Conservation (phyloP, 257 asterid species). For the Fraxinus cuspidata region DNA sequence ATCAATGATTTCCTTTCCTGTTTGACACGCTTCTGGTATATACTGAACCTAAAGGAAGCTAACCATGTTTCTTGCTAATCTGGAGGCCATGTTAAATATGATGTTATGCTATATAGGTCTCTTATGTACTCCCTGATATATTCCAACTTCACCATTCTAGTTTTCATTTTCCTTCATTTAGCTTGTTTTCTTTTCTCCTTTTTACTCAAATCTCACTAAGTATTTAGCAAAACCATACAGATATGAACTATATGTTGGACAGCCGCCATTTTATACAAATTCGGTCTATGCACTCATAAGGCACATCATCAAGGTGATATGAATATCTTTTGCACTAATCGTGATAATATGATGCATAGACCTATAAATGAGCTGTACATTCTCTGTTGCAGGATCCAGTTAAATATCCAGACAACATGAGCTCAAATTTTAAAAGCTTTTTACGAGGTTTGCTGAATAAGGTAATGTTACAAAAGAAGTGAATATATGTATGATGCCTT, state of each 20-base stretch:
- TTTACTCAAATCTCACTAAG: slow-evolving; percentile 12
- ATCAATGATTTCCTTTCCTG: slow-evolving; percentile 19
- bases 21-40: slow-evolving; percentile 10
- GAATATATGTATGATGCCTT: slow-evolving; percentile 3
- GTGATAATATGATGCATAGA: slow-evolving; percentile 14
- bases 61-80: slow-evolving; percentile 1
- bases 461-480: slow-evolving; percentile 45
- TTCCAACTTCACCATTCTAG: slow-evolving; percentile 18
- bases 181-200: slow-evolving; percentile 19
- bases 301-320: slow-evolving; percentile 84
- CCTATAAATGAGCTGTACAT: slow-evolving; percentile 18
- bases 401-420: slow-evolving; percentile 93
- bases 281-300: slow-evolving; percentile 97
- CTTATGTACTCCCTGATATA: neutral
- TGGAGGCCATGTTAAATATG: slow-evolving; percentile 13
- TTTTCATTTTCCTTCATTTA: neutral
- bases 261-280: slow-evolving; percentile 97
- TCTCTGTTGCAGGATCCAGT: slow-evolving; percentile 82
- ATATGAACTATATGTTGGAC: slow-evolving; percentile 98
- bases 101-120: slow-evolving; percentile 1
- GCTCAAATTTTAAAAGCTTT: slow-evolving; percentile 76
- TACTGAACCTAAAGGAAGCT: slow-evolving; percentile 11
- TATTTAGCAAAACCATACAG: slow-evolving; percentile 39
- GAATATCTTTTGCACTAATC: slow-evolving; percentile 16
- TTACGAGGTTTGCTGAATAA: slow-evolving; percentile 91